Conservation (phyloP, 2,329 filamentous ascomycete genomes). For the Colletotrichum lindemuthianum region DNA sequence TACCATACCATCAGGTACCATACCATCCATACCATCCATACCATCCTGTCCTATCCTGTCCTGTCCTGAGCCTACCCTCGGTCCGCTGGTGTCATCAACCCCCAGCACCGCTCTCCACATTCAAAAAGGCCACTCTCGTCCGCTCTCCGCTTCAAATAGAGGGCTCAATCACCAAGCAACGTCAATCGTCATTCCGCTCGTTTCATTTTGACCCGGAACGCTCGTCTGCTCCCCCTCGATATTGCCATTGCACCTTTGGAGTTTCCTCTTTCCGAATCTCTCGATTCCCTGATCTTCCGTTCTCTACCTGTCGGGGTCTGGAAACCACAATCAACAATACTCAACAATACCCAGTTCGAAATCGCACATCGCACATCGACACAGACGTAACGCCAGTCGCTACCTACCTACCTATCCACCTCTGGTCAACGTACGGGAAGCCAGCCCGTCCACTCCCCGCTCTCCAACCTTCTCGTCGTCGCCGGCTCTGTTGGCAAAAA, state of each 20-base stretch:
- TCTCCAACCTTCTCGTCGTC: background rate
- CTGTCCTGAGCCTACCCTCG: no score
- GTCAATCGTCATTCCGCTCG: slow-evolving; percentile 20
- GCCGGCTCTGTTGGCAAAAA: slow-evolving; percentile 13
- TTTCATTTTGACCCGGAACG: slow-evolving; percentile 14
- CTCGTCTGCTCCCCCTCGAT: background rate
- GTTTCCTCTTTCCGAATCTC: background rate
- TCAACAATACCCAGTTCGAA: no score
- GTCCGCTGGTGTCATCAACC: slow-evolving; percentile 1
- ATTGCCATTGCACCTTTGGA: background rate
- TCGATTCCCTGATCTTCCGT: background rate
- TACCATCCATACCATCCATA: background rate
- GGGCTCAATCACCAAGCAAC: slow-evolving; percentile 2
- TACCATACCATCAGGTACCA: no score
- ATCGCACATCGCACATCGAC: background rate
- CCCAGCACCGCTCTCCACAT: slow-evolving; percentile 20
- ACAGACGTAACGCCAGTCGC: background rate
- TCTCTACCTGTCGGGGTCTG: background rate
- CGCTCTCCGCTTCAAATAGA: slow-evolving; percentile 8
- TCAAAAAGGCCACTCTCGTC: slow-evolving; percentile 23
- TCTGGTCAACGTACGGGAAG: slow-evolving; percentile 4
- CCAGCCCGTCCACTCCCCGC: background rate
- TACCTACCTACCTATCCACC: background rate
- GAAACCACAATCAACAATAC: no score
- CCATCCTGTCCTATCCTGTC: background rate